Evolutionary conservation across 305 asterid species (phyloP).

Genomic region (Withania somnifera): DNA sequence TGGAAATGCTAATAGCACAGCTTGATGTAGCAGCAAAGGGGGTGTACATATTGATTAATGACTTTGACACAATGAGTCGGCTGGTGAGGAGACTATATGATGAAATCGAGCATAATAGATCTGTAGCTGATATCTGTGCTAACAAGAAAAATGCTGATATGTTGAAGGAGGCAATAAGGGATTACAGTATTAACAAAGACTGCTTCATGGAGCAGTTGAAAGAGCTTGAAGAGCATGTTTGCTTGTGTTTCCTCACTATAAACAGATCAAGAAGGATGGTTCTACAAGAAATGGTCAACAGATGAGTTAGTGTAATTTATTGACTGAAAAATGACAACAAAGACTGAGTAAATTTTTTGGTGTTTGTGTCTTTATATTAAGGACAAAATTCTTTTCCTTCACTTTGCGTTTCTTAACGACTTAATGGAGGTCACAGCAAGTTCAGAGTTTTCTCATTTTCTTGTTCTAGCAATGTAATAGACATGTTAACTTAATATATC

Average conservation of each 20-base stretch:
- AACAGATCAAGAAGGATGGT: slow-evolving; percentile 54
- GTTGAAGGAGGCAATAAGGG: slow-evolving; percentile 42
- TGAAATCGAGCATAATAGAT: slow-evolving; percentile 50
- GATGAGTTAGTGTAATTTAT: background rate
- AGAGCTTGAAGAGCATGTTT: slow-evolving; percentile 70
- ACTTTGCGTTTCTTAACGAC: background rate
- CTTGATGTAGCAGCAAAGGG: slow-evolving; percentile 64
- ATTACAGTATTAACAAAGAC: slow-evolving; percentile 23
- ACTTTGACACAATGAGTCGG: slow-evolving; percentile 51
- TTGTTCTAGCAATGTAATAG: background rate
- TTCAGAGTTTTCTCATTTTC: background rate
- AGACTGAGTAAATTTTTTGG: background rate
- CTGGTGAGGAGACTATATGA: slow-evolving; percentile 41
- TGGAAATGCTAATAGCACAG: slow-evolving; percentile 22
- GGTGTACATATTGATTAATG: slow-evolving; percentile 47
- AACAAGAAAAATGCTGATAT: slow-evolving; percentile 34
- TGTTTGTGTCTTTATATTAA: background rate
- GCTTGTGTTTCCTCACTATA: slow-evolving; percentile 55
- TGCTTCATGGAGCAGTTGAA: slow-evolving; percentile 40
- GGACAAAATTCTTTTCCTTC: background rate
- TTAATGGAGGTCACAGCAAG: background rate
- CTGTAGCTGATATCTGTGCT: slow-evolving; percentile 33
- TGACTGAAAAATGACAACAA: background rate
- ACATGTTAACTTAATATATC: background rate
- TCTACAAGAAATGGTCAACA: slow-evolving; percentile 24